phyloP scores from a whole-genome alignment of 208 protist genomes.

The Leishmania tarentolae region DNA sequence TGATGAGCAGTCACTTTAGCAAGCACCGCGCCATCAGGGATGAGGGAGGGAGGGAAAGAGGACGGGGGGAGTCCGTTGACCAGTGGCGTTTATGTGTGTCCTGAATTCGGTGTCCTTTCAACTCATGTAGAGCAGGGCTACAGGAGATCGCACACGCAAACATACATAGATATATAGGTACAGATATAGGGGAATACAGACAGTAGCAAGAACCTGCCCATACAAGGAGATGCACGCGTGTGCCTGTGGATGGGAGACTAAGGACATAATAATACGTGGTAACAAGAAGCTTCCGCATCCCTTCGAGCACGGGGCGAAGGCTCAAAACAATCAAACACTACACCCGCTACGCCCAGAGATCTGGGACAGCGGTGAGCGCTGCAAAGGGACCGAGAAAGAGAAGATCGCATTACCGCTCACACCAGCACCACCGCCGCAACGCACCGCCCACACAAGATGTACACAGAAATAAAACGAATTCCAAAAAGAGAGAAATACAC shows the following conservation, averaged over 20 bases:
- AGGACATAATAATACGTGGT: too few species aligned
- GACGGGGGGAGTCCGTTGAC: background rate
- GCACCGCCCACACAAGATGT: background rate
- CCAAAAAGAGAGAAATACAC: background rate
- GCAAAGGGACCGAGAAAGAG: background rate
- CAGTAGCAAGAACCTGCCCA: background rate
- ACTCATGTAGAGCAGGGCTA: background rate
- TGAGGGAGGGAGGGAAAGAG: background rate
- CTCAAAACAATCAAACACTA: background rate
- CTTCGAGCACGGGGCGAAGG: background rate
- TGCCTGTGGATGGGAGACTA: background rate
- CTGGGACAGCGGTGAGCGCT: background rate
- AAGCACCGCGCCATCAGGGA: background rate
- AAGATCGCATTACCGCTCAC: background rate
- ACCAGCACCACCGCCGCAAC: background rate
- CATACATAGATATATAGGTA: background rate
- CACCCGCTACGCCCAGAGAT: background rate
- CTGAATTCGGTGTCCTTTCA: background rate
- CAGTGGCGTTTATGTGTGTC: background rate
- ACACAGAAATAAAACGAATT: background rate
- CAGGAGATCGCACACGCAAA: background rate
- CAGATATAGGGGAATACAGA: background rate
- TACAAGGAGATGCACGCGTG: background rate
- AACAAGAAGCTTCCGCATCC: background rate
- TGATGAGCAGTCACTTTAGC: background rate